Percentiles rank a stretch among this genome's conserved stretches.
Evolutionary conservation across 2,329 filamentous ascomycete genomes (phyloP).

Genomic region (Colletotrichum filicis): DNA sequence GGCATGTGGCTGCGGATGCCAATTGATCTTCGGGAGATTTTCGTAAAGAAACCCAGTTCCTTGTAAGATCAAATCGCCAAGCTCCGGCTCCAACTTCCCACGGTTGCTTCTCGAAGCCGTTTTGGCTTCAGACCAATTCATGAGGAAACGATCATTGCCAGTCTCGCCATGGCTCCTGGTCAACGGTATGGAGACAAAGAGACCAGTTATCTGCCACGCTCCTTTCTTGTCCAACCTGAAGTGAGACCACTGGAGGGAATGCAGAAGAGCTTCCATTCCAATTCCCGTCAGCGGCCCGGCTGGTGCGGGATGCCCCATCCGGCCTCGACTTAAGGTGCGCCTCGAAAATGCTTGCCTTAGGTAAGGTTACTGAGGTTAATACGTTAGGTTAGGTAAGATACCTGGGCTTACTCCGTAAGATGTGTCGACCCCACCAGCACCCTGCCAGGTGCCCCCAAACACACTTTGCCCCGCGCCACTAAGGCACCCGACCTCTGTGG

Average conservation of each 20-base stretch:
- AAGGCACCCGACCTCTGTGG: conserved; percentile 10
- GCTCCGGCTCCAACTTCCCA: conserved; percentile 8
- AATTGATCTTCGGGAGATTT: not conserved
- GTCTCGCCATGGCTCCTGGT: not conserved
- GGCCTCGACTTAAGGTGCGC: not conserved
- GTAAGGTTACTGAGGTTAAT: too few relatives aligned
- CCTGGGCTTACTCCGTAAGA: not conserved
- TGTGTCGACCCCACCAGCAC: not conserved
- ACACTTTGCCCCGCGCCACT: conserved; percentile 14
- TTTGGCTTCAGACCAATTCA: conserved; percentile 6
- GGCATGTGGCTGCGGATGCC: not conserved
- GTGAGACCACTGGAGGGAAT: not conserved
- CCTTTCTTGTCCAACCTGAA: not conserved
- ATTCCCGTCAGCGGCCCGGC: not conserved
- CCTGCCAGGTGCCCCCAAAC: not conserved
- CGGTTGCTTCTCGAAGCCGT: not conserved
- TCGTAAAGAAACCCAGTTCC: not conserved
- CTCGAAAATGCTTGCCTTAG: too few relatives aligned
- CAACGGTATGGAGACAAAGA: not conserved
- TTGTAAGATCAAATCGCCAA: conserved; percentile 1
- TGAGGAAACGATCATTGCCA: not conserved
- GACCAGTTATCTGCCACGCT: not conserved
- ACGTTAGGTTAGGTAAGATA: too few relatives aligned
- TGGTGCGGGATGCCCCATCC: conserved; percentile 14
- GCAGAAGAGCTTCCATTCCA: not conserved